Percentiles rank a stretch among this genome's conserved stretches.
These are phyloP conservation scores for Phlebiopsis gigantea DNA, from an alignment of 768 basidiomycete genomes.

Conservation along the genomic window DNA sequence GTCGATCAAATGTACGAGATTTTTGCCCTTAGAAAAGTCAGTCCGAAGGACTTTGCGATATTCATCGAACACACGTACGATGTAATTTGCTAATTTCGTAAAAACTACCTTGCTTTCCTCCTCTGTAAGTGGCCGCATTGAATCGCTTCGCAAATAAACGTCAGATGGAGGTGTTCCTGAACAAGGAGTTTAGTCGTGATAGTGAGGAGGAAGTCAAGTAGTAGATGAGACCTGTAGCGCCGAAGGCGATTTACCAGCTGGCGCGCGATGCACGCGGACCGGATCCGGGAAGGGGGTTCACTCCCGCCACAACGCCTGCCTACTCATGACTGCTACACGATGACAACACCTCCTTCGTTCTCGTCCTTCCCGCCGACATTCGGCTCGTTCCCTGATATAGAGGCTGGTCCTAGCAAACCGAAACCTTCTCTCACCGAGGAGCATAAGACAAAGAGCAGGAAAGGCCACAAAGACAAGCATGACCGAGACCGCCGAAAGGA, in stretches of 20 bases:
- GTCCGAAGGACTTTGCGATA: not conserved
- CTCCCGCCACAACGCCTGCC: not conserved
- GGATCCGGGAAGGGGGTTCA: not conserved
- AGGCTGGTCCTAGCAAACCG: conserved; percentile 34
- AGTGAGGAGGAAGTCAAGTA: not conserved
- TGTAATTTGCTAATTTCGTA: conserved; percentile 95
- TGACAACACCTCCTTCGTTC: conserved; percentile 57
- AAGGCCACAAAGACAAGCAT: conserved; percentile 11
- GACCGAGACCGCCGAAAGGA: conserved; percentile 6
- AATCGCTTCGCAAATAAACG: not conserved
- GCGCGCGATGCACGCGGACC: not conserved
- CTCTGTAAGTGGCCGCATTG: conserved; percentile 93
- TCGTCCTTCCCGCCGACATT: conserved; percentile 63
- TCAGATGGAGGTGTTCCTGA: not conserved
- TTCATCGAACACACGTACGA: conserved; percentile 45
- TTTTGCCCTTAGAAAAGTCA: conserved; percentile 67
- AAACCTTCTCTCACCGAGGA: not conserved
- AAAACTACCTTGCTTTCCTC: conserved; percentile 97
- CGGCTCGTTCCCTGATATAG: conserved; percentile 63
- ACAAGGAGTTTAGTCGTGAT: not conserved
- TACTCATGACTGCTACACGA: conserved; percentile 12
- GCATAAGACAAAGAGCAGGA: not conserved
- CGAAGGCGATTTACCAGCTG: not conserved
- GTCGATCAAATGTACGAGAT: conserved; percentile 93
- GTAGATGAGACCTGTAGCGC: not conserved